Evolutionary conservation across 2,329 filamentous ascomycete genomes (phyloP).

Genomic region (Aureobasidium sp.): DNA sequence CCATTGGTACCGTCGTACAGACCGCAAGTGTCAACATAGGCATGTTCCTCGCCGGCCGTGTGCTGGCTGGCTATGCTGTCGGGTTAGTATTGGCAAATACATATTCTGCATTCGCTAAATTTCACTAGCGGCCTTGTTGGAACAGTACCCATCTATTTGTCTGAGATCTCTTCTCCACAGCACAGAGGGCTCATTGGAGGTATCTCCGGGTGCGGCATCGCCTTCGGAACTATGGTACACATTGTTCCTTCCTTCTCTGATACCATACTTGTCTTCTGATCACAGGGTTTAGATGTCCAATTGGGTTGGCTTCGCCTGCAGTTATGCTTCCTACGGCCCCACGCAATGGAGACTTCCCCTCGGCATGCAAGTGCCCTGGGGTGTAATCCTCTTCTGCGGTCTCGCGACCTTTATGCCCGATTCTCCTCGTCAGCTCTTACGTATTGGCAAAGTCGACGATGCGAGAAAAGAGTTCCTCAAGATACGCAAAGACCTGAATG

Average conservation of each 20-base stretch:
- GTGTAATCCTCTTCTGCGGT: slow-evolving; percentile 48
- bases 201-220: slow-evolving; percentile 44
- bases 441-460: slow-evolving; percentile 42
- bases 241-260: neutral
- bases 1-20: slow-evolving; percentile 48
- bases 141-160: slow-evolving; percentile 50
- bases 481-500: slow-evolving; percentile 41
- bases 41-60: slow-evolving; percentile 27
- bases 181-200: slow-evolving; percentile 48
- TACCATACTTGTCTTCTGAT: neutral
- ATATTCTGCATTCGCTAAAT: neutral
- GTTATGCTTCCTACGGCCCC: slow-evolving; percentile 46
- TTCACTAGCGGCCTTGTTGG: slow-evolving; percentile 35
- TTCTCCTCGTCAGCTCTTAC: slow-evolving; percentile 48
- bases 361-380: slow-evolving; percentile 50
- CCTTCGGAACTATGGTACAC: slow-evolving; percentile 45
- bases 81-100: slow-evolving; percentile 14
- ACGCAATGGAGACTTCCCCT: slow-evolving; percentile 51
- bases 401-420: slow-evolving; percentile 50
- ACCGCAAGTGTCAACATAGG: slow-evolving; percentile 44
- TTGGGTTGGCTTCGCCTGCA: slow-evolving; percentile 51
- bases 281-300: slow-evolving; percentile 35
- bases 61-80: slow-evolving; percentile 26
- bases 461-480: slow-evolving; percentile 43
- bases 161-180: slow-evolving; percentile 43